Percentiles rank a stretch among this genome's conserved stretches.
Conservation (phyloP, 2,329 filamentous ascomycete species). For the Pseudogymnoascus sp. region DNA sequence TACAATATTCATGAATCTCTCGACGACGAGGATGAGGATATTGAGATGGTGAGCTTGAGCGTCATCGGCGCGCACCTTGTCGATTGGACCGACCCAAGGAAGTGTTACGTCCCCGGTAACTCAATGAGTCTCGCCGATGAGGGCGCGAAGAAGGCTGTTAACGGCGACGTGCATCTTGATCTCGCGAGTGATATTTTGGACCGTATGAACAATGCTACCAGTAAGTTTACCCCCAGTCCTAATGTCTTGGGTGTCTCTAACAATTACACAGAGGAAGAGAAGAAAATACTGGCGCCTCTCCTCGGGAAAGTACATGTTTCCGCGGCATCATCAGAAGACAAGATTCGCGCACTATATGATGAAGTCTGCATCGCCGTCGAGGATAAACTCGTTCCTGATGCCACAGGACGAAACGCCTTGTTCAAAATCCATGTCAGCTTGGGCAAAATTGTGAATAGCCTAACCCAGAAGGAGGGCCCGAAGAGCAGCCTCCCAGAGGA, state of each 20-base stretch:
- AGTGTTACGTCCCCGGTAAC: slow-evolving; percentile 49
- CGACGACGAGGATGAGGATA: slow-evolving; percentile 65
- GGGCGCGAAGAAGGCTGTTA: slow-evolving; percentile 53
- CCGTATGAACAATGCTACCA: slow-evolving; percentile 56
- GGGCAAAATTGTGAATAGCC: slow-evolving; percentile 55
- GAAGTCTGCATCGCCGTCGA: slow-evolving; percentile 56
- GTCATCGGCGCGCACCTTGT: slow-evolving; percentile 74
- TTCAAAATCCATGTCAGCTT: slow-evolving; percentile 60
- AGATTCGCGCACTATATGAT: slow-evolving; percentile 48
- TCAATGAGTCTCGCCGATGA: slow-evolving; percentile 39
- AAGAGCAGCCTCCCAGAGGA: slow-evolving; percentile 28
- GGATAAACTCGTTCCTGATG: slow-evolving; percentile 49
- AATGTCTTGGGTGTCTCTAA: no score
- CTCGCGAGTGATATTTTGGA: slow-evolving; percentile 72
- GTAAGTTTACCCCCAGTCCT: slow-evolving; percentile 38
- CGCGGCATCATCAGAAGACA: slow-evolving; percentile 51
- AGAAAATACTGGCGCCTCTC: slow-evolving; percentile 68
- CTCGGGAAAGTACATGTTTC: slow-evolving; percentile 77
- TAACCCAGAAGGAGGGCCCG: slow-evolving; percentile 21
- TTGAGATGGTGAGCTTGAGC: slow-evolving; percentile 69
- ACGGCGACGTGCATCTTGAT: slow-evolving; percentile 71
- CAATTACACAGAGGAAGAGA: slow-evolving; percentile 57
- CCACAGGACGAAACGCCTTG: slow-evolving; percentile 52
- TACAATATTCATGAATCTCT: slow-evolving; percentile 62
- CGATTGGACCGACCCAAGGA: slow-evolving; percentile 92